Base-by-base conservation (phyloP, 2,329 filamentous ascomycete genomes). In the Exophiala sideris region DNA sequence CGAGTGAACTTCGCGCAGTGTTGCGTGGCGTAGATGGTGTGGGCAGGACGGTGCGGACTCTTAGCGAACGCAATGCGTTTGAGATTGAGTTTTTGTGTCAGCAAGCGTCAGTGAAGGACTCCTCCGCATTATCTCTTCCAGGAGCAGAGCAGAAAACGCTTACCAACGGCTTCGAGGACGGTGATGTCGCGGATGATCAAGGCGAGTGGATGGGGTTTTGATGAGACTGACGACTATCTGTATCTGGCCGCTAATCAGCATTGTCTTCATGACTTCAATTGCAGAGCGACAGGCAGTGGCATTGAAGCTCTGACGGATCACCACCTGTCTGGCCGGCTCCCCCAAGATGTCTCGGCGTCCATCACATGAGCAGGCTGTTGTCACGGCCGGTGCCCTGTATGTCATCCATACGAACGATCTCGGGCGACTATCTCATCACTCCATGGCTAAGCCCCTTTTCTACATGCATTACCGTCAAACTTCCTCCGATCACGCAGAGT, bases 1-100 rank as follows among this genome's bases (percentile, higher is more conserved):
- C 92, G 35, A 82, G 92, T 2, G 94, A 97, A 71, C 75, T 97
- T 60, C 81, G 94, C 34, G 82, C 90, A 32, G 85, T 96, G 6
- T 85, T 90, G 57, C 84, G 91, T 57, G 91, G 89, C 4, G 82
- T 97, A 12, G 79, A 83, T 38, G 84, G 83, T 48, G 86, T 74
- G 48, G 84, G 71, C 45, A 87, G 68, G 45, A 73, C 49, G 12
- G 65, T 66, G 9, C 64, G 66, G 32, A 71, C 42, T 36, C 59
- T 64, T 50, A 64, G 58, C 35, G 64, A 65, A 62, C 67, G 70
- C 41, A 63, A 67, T 63, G 63, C 64, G 14, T 59, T 63, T 48
- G 61, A 64, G 47, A 62, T 65, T 39, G 62, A 64, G 33, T 64
- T 60, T 45, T 38, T 64, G 48, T 63, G 56, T 48, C 56, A 63